A percentile compares a stretch with the other conserved stretches of the same genome.
phyloP scores from a whole-genome alignment of 345 rosid genomes.

The Isatis tinctoria region DNA sequence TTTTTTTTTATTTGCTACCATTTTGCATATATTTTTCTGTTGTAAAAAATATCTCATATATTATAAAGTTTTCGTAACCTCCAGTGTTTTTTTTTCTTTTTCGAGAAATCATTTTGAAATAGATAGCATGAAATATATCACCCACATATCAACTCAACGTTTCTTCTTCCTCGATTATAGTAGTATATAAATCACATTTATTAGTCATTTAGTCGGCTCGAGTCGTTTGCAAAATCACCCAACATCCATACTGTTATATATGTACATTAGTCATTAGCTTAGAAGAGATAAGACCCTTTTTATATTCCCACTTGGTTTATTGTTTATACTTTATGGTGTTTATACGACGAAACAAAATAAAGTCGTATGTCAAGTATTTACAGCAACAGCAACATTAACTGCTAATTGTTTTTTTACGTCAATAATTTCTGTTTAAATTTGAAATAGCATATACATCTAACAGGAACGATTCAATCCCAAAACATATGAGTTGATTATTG shows the following conservation, averaged over 20 bases:
- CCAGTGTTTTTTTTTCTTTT: not conserved
- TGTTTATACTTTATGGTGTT: not conserved
- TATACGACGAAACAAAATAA: not conserved
- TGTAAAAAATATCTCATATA: not conserved
- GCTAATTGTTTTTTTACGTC: not conserved
- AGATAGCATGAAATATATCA: not conserved
- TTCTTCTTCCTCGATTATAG: not conserved
- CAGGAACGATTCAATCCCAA: no score
- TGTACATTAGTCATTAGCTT: not conserved
- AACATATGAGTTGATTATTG: no score
- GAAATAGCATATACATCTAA: not conserved
- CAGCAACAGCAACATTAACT: not conserved
- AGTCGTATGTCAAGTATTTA: not conserved
- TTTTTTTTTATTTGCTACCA: no score
- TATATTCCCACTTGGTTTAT: not conserved
- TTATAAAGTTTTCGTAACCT: not conserved
- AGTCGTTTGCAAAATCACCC: conserved; percentile 3
- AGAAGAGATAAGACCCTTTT: not conserved
- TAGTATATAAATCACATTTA: conserved; percentile 13
- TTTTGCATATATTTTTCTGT: no score
- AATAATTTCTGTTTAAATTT: not conserved
- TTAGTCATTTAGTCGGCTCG: conserved; percentile 26
- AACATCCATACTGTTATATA: not conserved
- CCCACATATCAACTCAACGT: not conserved
- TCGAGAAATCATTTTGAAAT: not conserved